Conservation (phyloP, 2,329 filamentous ascomycete genomes). For the Bimuria novae-zelandiae region DNA sequence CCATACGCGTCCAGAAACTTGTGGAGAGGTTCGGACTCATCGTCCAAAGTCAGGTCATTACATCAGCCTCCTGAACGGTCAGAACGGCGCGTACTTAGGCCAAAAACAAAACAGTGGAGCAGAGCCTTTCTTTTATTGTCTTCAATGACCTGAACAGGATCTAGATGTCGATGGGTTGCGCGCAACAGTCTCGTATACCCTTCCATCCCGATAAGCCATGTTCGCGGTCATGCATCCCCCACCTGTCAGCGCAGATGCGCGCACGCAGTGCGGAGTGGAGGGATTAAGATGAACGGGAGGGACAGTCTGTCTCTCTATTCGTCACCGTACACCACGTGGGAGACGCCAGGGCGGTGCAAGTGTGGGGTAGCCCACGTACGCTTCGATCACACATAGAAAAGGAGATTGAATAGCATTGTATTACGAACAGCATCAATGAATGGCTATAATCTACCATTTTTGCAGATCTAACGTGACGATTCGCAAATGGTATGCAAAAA, state of each 20-base stretch:
- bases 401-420: neutral
- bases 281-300: conserved; percentile 8
- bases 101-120: too few species aligned
- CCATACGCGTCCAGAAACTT: conserved; percentile 23
- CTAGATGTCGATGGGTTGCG: too few species aligned
- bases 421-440: conserved; percentile 1
- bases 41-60: neutral
- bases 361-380: conserved; percentile 14
- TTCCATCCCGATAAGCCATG: neutral
- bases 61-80: neutral
- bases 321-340: conserved; percentile 12
- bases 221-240: neutral
- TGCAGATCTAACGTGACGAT: too few species aligned
- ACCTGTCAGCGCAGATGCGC: neutral
- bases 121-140: too few species aligned
- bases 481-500: too few species aligned
- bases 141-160: too few species aligned
- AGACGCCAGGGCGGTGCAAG: conserved; percentile 8
- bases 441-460: neutral
- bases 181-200: too few species aligned
- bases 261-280: neutral
- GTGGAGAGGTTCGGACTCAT: conserved; percentile 15
- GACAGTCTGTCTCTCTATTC: conserved; percentile 15
- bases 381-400: neutral
- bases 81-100: too few species aligned